Evolutionary conservation across 495 filamentous ascomycete species (phyloP), one percentile per base, ranked within the genome.

Genomic region (Penicillium coffeae): DNA sequence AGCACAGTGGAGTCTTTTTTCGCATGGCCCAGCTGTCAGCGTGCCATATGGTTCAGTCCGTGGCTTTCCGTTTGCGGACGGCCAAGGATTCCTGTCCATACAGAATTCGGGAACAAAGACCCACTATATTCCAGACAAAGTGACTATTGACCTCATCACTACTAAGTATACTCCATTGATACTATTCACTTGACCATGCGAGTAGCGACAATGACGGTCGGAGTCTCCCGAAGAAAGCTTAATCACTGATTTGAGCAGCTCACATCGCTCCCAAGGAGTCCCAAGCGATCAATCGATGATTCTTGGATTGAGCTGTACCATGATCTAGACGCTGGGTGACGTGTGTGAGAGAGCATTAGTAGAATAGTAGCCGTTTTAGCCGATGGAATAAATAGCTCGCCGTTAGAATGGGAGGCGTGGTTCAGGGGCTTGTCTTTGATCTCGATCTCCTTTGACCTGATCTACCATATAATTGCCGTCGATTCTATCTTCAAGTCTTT

Each of bases 261-360:
- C n/a, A n/a, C n/a, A n/a, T n/a, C n/a, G n/a, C n/a, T n/a, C n/a
- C n/a, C n/a, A n/a, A n/a, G n/a, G n/a, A n/a, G n/a, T n/a, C n/a
- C n/a, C n/a, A n/a, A n/a, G n/a, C n/a, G n/a, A n/a, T n/a, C 16
- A 21, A 37, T 61, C 59, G 40, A 56, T 59, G 50, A 56, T 56
- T 48, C 45, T 30, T 56, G 47, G 33, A 51, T 50, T 32, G 14
- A 15, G 13, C 3, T 27, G 14, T 43, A 25, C 14, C 12, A 9
- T 10, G 8, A 1, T 20, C 9, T 13, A 10, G 9, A 13, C 3
- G 10, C 9, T n/a, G 51, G 37, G 51, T 63, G 59, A 63, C 56
- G 56, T 60, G 45, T 50, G 48, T 14, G 30, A 57, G n/a, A 1
- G 12, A 6, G 8, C 20, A 35, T 47, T 19, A 30, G 42, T 55